These are phyloP conservation scores for Ceratocystis alfenasii DNA, from an alignment of 2,329 filamentous ascomycete genomes.

Conservation along the genomic window DNA sequence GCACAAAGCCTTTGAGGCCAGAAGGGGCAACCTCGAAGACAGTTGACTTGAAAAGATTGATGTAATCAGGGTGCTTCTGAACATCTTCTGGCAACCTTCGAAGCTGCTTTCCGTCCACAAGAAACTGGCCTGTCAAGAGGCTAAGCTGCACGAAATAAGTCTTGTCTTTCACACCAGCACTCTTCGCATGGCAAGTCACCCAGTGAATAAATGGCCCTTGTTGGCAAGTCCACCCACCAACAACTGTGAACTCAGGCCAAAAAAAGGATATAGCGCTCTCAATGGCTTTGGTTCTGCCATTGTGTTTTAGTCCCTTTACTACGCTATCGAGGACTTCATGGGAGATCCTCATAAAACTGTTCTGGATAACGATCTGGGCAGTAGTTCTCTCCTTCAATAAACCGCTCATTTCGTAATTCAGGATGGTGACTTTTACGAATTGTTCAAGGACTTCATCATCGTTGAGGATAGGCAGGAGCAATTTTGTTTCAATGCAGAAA, in stretches of 20 bases:
- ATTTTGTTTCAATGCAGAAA: background rate
- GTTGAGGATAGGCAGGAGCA: background rate
- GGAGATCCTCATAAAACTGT: too few species aligned
- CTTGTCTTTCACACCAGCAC: background rate
- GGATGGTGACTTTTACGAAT: background rate
- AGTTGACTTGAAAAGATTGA: constrained; percentile 34
- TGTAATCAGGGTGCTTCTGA: constrained; percentile 32
- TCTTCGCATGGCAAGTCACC: background rate
- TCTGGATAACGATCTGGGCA: too few species aligned
- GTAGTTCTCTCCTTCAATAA: background rate
- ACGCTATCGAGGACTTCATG: background rate
- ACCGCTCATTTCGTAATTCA: background rate
- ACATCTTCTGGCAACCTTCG: constrained; percentile 37
- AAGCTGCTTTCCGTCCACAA: constrained; percentile 41
- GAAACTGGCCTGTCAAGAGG: constrained; percentile 39
- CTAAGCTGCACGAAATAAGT: constrained; percentile 30
- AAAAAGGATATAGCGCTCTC: background rate
- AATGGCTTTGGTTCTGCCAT: background rate
- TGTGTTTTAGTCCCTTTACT: background rate
- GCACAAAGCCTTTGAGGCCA: constrained; percentile 31
- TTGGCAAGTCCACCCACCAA: background rate
- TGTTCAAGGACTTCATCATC: background rate
- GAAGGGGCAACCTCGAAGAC: constrained; percentile 36
- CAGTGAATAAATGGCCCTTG: background rate
- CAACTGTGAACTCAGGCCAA: background rate